phyloP scores from a whole-genome alignment of 495 filamentous ascomycete genomes.

The Lasiosphaeriaceae sp. region DNA sequence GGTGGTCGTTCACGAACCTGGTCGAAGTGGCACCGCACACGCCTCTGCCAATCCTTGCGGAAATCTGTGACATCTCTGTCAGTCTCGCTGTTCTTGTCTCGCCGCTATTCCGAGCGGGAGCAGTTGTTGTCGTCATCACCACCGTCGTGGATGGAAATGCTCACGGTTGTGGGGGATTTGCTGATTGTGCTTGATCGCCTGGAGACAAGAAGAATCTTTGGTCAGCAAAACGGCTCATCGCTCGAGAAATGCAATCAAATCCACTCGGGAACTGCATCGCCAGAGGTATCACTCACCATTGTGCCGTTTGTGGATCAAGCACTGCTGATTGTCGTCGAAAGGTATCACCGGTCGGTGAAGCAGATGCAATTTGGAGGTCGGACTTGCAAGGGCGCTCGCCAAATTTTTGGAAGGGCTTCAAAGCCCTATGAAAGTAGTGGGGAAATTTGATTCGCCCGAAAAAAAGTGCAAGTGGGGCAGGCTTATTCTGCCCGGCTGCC shows the following conservation, averaged over 20 bases:
- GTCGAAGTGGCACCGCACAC: slow-evolving; percentile 97
- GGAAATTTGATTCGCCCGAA: slow-evolving; percentile 23
- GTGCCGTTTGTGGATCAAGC: slow-evolving; percentile 37
- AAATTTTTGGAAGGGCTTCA: slow-evolving; percentile 47
- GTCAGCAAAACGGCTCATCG: slow-evolving; percentile 20
- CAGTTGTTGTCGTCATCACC: slow-evolving; percentile 14
- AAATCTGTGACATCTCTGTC: slow-evolving; percentile 62
- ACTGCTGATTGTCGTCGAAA: slow-evolving; percentile 30
- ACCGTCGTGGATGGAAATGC: slow-evolving; percentile 33
- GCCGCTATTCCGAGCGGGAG: slow-evolving; percentile 10
- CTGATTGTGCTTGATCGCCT: slow-evolving; percentile 99
- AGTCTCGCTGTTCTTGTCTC: slow-evolving; percentile 13
- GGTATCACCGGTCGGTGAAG: slow-evolving; percentile 30
- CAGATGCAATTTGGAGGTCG: slow-evolving; percentile 38
- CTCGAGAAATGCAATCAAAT: not conserved
- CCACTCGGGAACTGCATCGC: not conserved
- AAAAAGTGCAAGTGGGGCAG: slow-evolving; percentile 15
- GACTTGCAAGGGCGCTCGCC: slow-evolving; percentile 27
- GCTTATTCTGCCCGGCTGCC: not conserved
- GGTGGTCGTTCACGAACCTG: slow-evolving; percentile 67
- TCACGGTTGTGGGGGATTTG: slow-evolving; percentile 96
- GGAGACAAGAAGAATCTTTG: slow-evolving; percentile 6
- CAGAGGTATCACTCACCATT: slow-evolving; percentile 26
- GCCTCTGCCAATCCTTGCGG: slow-evolving; percentile 99
- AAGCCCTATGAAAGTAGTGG: slow-evolving; percentile 41